A percentile compares a stretch with the other conserved stretches of the same genome.
Evolutionary conservation across 495 filamentous ascomycete species (phyloP).

Genomic region (Penicillium subrubescens): DNA sequence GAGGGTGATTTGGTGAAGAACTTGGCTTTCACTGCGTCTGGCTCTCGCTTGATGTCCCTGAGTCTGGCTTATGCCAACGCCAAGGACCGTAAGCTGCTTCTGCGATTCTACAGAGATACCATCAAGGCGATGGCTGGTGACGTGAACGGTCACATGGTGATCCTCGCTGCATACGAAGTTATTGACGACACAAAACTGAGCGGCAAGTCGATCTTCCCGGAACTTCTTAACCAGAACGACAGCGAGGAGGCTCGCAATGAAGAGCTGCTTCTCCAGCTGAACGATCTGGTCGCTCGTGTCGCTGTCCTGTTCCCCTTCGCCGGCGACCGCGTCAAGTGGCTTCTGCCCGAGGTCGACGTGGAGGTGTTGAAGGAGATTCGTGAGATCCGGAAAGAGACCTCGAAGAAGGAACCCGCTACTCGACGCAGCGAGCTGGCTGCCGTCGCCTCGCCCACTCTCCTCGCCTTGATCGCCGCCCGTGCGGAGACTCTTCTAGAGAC

Average conservation of each 20-base stretch:
- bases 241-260: constrained; percentile 56
- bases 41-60: constrained; percentile 77
- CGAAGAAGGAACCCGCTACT: constrained; percentile 83
- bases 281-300: constrained; percentile 71
- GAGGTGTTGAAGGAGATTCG: constrained; percentile 73
- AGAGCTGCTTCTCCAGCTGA: constrained; percentile 64
- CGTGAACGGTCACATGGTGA: constrained; percentile 72
- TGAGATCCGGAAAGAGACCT: constrained; percentile 72
- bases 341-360: constrained; percentile 63
- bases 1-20: constrained; percentile 88
- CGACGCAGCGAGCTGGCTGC: constrained; percentile 76
- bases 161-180: constrained; percentile 83
- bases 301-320: constrained; percentile 84
- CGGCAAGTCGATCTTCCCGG: constrained; percentile 81
- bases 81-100: constrained; percentile 88
- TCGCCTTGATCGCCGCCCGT: constrained; percentile 70
- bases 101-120: constrained; percentile 83
- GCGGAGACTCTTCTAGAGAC: constrained; percentile 66
- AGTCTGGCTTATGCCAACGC: constrained; percentile 80
- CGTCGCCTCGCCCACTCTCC: constrained; percentile 56
- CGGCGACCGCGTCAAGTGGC: constrained; percentile 68
- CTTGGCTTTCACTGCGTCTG: constrained; percentile 90
- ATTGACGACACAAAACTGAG: constrained; percentile 90
- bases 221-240: constrained; percentile 71
- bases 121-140: constrained; percentile 82